These are phyloP conservation scores for Populus alba DNA, from an alignment of 345 rosid genomes.

Conservation along the genomic window DNA sequence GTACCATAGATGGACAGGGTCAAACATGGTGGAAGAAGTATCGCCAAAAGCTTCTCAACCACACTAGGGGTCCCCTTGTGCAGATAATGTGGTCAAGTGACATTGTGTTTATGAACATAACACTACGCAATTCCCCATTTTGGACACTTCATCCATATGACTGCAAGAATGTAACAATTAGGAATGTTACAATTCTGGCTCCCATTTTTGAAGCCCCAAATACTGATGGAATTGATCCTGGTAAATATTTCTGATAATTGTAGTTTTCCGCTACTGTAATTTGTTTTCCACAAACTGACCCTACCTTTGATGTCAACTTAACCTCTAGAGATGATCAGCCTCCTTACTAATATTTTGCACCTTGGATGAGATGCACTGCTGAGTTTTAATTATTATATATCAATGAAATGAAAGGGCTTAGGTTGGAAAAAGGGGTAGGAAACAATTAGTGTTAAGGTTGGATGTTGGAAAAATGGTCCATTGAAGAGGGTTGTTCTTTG, in stretches of 20 bases:
- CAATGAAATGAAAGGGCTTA: background rate
- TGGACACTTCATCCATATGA: slow-evolving; percentile 98
- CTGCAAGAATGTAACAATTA: slow-evolving; percentile 81
- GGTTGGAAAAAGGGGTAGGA: background rate
- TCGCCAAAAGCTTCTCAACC: slow-evolving; percentile 87
- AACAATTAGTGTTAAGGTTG: background rate
- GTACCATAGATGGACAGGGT: slow-evolving; percentile 96
- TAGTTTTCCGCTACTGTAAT: slow-evolving; percentile 1
- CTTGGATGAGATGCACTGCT: background rate
- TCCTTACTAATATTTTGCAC: background rate
- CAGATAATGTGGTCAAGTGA: slow-evolving; percentile 96
- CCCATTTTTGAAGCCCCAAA: slow-evolving; percentile 84
- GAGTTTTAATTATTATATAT: background rate
- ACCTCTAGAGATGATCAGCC: background rate
- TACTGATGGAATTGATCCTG: slow-evolving; percentile 98
- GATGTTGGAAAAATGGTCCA: background rate
- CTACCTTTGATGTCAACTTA: slow-evolving; percentile 8
- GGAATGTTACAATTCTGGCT: slow-evolving; percentile 76
- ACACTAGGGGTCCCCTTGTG: slow-evolving; percentile 93
- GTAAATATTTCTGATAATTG: slow-evolving; percentile 34
- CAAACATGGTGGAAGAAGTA: slow-evolving; percentile 94
- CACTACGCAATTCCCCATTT: slow-evolving; percentile 88
- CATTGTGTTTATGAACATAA: slow-evolving; percentile 68
- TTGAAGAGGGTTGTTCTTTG: background rate
- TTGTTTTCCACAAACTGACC: background rate